Percentiles rank a stretch among this genome's conserved stretches.
Conservation (phyloP, 2,329 filamentous ascomycete species). For the Fusarium bulbicola region DNA sequence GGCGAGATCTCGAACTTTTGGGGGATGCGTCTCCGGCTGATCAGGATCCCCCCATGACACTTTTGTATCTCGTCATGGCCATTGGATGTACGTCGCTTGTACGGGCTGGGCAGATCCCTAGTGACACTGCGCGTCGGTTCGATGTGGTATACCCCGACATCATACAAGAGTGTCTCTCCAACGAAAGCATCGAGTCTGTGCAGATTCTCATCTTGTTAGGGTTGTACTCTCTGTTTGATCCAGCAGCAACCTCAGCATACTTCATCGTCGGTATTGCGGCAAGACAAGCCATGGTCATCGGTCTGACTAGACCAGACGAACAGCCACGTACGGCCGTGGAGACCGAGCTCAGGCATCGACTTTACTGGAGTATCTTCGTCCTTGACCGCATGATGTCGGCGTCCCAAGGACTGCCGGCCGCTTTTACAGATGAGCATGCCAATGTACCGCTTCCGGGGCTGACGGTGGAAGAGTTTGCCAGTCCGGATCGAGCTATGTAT, state of each 20-base stretch:
- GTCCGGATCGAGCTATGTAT: slow-evolving; percentile 48
- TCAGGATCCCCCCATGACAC: slow-evolving; percentile 43
- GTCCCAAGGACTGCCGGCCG: slow-evolving; percentile 52
- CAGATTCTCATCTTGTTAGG: slow-evolving; percentile 54
- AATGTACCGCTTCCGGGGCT: slow-evolving; percentile 55
- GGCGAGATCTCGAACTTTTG: slow-evolving; percentile 47
- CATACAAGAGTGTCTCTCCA: slow-evolving; percentile 51
- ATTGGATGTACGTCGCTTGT: slow-evolving; percentile 57
- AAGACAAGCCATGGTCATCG: slow-evolving; percentile 52
- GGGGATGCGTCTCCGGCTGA: slow-evolving; percentile 43
- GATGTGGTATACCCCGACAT: slow-evolving; percentile 52
- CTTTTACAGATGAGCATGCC: slow-evolving; percentile 51
- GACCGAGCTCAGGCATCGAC: slow-evolving; percentile 49
- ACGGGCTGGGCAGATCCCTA: slow-evolving; percentile 52
- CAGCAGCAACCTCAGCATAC: slow-evolving; percentile 51
- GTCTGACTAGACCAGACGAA: slow-evolving; percentile 48
- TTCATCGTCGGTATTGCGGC: slow-evolving; percentile 52
- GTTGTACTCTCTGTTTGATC: slow-evolving; percentile 56
- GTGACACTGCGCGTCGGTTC: slow-evolving; percentile 46
- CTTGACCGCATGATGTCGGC: slow-evolving; percentile 57
- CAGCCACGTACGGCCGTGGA: slow-evolving; percentile 40
- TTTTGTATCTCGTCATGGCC: slow-evolving; percentile 56
- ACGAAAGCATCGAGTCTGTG: slow-evolving; percentile 49
- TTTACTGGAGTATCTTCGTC: slow-evolving; percentile 57
- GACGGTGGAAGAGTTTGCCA: slow-evolving; percentile 56